phyloP scores from a whole-genome alignment of 495 filamentous ascomycete genomes.

The Aspergillus bridgeri region DNA sequence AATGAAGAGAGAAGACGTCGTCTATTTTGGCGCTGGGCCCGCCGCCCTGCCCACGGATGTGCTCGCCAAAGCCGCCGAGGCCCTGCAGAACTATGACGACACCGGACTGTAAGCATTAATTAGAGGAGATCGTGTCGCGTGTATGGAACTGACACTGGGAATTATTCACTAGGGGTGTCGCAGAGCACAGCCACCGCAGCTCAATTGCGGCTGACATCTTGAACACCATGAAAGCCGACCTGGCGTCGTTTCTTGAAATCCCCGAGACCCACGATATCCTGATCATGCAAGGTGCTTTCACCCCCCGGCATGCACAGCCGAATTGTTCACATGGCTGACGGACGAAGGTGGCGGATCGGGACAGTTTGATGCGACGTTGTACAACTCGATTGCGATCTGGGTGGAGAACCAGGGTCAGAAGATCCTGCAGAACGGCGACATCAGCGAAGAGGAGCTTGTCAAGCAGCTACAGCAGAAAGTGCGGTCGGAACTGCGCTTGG shows the following conservation, averaged over 20 bases:
- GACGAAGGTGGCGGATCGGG: conserved; percentile 63
- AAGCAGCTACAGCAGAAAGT: conserved; percentile 59
- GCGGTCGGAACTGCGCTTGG: conserved; percentile 65
- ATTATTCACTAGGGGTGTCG: conserved; percentile 38
- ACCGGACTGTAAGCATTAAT: conserved; percentile 65
- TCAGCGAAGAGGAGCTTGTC: conserved; percentile 50
- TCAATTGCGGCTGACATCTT: conserved; percentile 67
- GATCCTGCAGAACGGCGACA: conserved; percentile 34
- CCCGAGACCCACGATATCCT: conserved; percentile 73
- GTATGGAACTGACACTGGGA: background rate
- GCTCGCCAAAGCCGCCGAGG: conserved; percentile 66
- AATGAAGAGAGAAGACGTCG: conserved; percentile 54
- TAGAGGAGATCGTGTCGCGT: background rate
- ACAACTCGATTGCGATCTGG: conserved; percentile 81
- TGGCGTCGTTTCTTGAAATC: conserved; percentile 68
- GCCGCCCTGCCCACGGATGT: conserved; percentile 76
- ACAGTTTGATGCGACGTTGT: conserved; percentile 75
- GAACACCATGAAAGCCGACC: conserved; percentile 59
- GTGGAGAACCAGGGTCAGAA: conserved; percentile 52
- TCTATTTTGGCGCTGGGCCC: conserved; percentile 85
- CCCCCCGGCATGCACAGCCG: background rate
- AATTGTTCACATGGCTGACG: background rate
- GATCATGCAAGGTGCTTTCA: conserved; percentile 62
- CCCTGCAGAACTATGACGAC: conserved; percentile 78
- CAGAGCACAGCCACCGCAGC: conserved; percentile 90